Evolutionary conservation across 73 alveolate genomes (phyloP), one percentile per base, ranked within the genome.

Genomic region (Durusdinium trenchii): DNA sequence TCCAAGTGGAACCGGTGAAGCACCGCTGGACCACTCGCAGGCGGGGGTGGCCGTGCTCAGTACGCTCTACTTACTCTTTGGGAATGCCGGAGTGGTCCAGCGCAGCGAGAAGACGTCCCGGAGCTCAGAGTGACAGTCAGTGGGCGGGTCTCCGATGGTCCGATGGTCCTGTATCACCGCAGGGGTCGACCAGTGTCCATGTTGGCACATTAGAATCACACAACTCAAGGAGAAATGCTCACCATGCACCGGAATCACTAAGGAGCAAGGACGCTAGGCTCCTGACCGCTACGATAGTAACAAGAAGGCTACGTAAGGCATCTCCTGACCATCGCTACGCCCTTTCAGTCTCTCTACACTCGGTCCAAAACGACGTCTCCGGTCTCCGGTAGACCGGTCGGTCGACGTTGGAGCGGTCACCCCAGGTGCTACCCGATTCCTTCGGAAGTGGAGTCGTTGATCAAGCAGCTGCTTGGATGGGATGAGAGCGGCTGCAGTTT

Each of bases 341-440:
- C n/a, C n/a, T n/a, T n/a, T n/a, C n/a, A n/a, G n/a, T n/a, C n/a
- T n/a, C n/a, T n/a, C n/a, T n/a, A n/a, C n/a, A n/a, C n/a, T n/a
- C n/a, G n/a, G n/a, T n/a, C n/a, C n/a, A n/a, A n/a, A n/a, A n/a
- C n/a, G n/a, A n/a, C n/a, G n/a, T n/a, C n/a, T n/a, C n/a, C n/a
- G n/a, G n/a, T n/a, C n/a, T n/a, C n/a, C n/a, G n/a, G n/a, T n/a
- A n/a, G n/a, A n/a, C n/a, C n/a, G n/a, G n/a, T n/a, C n/a, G n/a
- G 83, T 46, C 51, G 6, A 18, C 51, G 10, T 23, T n/a, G 23
- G 79, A n/a, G 42, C 79, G n/a, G 23, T 12, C 10, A 42, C 35
- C n/a, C 52, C 30, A 81, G 95, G 95, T 86, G 95, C 95, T 86
- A 47, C 28, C 95, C 95, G n/a, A 86, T 86, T 57, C 95, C 95